Evolutionary conservation across 2,329 filamentous ascomycete genomes (phyloP).

Genomic region (Teratosphaeria destructans): DNA sequence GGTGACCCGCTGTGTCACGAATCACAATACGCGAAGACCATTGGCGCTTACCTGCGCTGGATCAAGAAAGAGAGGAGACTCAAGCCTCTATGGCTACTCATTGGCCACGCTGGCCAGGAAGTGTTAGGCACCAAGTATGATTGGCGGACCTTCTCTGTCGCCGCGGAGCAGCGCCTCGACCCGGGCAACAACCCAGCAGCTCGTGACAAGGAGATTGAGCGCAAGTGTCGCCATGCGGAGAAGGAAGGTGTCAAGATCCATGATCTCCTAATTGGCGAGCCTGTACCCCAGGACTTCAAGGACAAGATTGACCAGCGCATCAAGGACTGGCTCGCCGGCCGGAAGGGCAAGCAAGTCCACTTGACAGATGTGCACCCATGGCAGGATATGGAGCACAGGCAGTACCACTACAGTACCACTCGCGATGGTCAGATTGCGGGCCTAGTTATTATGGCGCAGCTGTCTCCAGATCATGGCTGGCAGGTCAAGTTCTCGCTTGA

Average conservation of each 20-base stretch:
- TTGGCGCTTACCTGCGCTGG: constrained; percentile 63
- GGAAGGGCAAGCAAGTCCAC: constrained; percentile 80
- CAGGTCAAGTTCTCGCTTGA: constrained; percentile 96
- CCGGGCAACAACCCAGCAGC: constrained; percentile 56
- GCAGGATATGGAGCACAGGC: constrained; percentile 71
- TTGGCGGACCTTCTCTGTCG: constrained; percentile 82
- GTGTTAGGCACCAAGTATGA: constrained; percentile 69
- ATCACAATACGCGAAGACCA: constrained; percentile 63
- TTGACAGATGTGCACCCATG: constrained; percentile 83
- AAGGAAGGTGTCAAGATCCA: constrained; percentile 74
- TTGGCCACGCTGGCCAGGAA: constrained; percentile 67
- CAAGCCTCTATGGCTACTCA: constrained; percentile 81
- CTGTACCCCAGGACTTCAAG: constrained; percentile 56
- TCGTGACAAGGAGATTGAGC: constrained; percentile 55
- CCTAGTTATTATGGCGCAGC: constrained; percentile 72
- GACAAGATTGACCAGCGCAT: constrained; percentile 62
- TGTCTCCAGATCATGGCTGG: constrained; percentile 73
- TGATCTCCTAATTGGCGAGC: constrained; percentile 56
- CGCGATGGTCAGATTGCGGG: constrained; percentile 61
- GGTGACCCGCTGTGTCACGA: constrained; percentile 79
- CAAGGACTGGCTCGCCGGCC: constrained; percentile 65
- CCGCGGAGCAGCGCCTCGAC: constrained; percentile 79
- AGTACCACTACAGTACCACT: constrained; percentile 74
- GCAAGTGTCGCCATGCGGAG: constrained; percentile 72
- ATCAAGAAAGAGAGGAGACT: constrained; percentile 60